phyloP scores from a whole-genome alignment of 106 monocot genomes.

The Acorus gramineus region DNA sequence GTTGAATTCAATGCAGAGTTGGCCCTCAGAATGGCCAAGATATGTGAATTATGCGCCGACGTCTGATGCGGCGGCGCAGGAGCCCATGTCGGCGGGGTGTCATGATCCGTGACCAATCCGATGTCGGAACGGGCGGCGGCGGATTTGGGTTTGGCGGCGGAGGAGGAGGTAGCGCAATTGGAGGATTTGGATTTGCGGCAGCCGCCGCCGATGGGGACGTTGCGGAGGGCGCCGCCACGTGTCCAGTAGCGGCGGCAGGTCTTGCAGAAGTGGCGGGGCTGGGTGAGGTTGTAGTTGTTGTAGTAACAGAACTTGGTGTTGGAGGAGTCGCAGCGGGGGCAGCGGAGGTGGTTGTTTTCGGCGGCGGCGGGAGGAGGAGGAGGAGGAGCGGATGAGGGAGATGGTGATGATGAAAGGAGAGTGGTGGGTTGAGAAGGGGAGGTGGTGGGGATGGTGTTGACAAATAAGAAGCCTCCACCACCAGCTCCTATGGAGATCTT shows the following conservation, averaged over 20 bases:
- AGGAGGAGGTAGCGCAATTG: neutral
- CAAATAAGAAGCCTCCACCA: too few relatives aligned
- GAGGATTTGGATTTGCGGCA: constrained; percentile 37
- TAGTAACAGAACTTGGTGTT: constrained; percentile 31
- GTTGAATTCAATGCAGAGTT: neutral
- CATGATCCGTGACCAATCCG: neutral
- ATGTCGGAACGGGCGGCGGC: neutral
- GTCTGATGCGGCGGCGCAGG: neutral
- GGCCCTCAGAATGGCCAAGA: constrained; percentile 21
- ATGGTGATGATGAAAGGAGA: neutral
- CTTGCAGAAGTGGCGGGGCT: constrained; percentile 21
- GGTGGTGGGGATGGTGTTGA: neutral
- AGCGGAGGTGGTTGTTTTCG: constrained; percentile 23
- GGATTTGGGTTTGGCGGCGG: constrained; percentile 1
- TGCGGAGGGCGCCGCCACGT: constrained; percentile 70
- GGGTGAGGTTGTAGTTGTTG: constrained; percentile 15
- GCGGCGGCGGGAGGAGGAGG: constrained; percentile 3
- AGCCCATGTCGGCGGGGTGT: constrained; percentile 14
- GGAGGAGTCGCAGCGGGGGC: constrained; percentile 34
- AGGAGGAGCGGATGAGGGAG: neutral
- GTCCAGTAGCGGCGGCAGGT: constrained; percentile 91
- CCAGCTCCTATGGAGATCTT: constrained; percentile 1
- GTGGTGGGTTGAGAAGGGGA: constrained; percentile 1
- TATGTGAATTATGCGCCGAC: neutral
- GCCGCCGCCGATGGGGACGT: constrained; percentile 84